Evolutionary conservation across 1,284 basidiomycete genomes (phyloP).

Genomic region (Leccinum solheimii): DNA sequence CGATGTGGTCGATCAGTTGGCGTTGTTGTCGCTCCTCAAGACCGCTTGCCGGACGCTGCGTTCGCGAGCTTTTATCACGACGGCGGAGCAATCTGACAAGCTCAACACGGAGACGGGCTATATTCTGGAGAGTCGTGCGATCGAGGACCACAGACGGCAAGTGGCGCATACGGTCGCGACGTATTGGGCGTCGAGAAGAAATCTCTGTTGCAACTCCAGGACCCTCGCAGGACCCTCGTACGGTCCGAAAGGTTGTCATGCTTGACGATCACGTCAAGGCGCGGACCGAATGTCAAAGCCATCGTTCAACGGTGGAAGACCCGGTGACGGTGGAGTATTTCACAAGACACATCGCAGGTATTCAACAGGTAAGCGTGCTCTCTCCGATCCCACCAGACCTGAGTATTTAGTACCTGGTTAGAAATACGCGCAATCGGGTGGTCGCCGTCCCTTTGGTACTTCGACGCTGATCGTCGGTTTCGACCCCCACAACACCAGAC

Average conservation of each 20-base stretch:
- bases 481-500: constrained; percentile 87
- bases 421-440: constrained; percentile 98
- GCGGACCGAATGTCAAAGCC: constrained; percentile 95
- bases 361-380: constrained; percentile 78
- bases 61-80: constrained; percentile 65
- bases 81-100: constrained; percentile 44
- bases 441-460: constrained; percentile 97
- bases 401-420: constrained; percentile 34
- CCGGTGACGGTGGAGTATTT: constrained; percentile 99
- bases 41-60: constrained; percentile 63
- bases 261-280: constrained; percentile 98
- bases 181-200: constrained; percentile 99
- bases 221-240: constrained; percentile 84
- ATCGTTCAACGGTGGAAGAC: constrained; percentile 97
- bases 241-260: constrained; percentile 98
- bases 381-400: background rate
- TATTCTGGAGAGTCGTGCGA: constrained; percentile 74
- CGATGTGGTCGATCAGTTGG: constrained; percentile 77
- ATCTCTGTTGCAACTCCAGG: constrained; percentile 82
- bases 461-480: constrained; percentile 97
- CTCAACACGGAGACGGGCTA: constrained; percentile 72
- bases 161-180: no score
- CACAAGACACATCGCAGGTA: constrained; percentile 95
- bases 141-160: constrained; percentile 14
- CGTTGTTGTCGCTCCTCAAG: constrained; percentile 67